Evolutionary conservation across 257 asterid species (phyloP).

Genomic region (Gardenia jasminoides): DNA sequence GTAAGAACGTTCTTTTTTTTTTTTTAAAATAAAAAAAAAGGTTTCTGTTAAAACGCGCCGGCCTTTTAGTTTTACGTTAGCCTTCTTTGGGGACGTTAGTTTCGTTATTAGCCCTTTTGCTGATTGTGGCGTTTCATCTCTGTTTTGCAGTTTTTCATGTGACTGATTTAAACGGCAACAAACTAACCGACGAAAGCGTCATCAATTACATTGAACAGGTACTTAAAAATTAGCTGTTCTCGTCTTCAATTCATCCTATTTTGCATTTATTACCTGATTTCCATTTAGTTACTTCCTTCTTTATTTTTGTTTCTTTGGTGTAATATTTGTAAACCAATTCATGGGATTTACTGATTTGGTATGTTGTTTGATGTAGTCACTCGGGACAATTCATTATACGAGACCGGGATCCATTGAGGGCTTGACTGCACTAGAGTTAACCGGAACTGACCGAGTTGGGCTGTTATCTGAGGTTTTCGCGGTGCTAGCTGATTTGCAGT

Average conservation of each 20-base stretch:
- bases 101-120: slow-evolving; percentile 2
- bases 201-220: slow-evolving; percentile 90
- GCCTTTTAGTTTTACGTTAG: neutral
- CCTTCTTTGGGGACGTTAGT: neutral
- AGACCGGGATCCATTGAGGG: slow-evolving; percentile 64
- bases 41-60: slow-evolving; percentile 22
- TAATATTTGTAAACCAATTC: too few species aligned
- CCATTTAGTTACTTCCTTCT: too few species aligned
- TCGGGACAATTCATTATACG: slow-evolving; percentile 63
- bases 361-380: slow-evolving; percentile 50
- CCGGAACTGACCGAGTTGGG: slow-evolving; percentile 90
- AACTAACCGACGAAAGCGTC: slow-evolving; percentile 81
- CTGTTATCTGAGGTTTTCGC: slow-evolving; percentile 90
- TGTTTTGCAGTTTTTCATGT: slow-evolving; percentile 87
- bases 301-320: neutral
- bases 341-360: neutral
- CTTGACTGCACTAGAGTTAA: slow-evolving; percentile 74
- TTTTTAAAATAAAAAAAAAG: too few species aligned
- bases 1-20: slow-evolving; percentile 33
- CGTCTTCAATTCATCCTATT: neutral
- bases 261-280: neutral
- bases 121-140: slow-evolving; percentile 35
- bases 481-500: slow-evolving; percentile 57
- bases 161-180: slow-evolving; percentile 85
- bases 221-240: neutral